Evolutionary conservation across 75 land plant genomes (phyloP).

Genomic region (Selaginella tamariscina): DNA sequence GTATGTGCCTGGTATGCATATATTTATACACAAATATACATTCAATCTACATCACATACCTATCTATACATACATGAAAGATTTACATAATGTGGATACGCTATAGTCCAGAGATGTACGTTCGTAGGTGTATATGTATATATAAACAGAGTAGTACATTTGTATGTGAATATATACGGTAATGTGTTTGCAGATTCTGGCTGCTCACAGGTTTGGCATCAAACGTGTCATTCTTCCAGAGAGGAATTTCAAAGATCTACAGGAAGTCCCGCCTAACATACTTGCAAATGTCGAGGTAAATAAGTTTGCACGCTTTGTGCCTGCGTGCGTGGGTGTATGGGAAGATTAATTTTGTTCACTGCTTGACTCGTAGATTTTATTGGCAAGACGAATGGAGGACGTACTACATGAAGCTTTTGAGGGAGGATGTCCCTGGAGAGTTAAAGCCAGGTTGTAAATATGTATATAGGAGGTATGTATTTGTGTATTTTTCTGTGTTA

Average conservation of each 20-base stretch:
- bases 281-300: conserved; percentile 69
- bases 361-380: conserved; percentile 38
- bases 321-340: no score
- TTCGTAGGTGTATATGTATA: no score
- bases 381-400: conserved; percentile 78
- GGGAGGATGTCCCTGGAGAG: conserved; percentile 86
- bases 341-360: neutral
- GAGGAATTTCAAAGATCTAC: conserved; percentile 80
- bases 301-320: neutral
- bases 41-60: no score
- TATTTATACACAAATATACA: no score
- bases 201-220: conserved; percentile 96
- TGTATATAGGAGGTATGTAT: no score
- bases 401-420: conserved; percentile 88
- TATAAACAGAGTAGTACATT: no score
- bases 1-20: no score
- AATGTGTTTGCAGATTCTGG: conserved; percentile 48
- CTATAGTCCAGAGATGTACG: no score
- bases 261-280: conserved; percentile 75
- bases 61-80: no score
- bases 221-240: conserved; percentile 90
- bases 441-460: conserved; percentile 53
- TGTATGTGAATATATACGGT: neutral
- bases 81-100: no score
- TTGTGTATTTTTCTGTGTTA: no score